These are phyloP conservation scores for Sphaceloma murrayae DNA, from an alignment of 2,329 filamentous ascomycete genomes.

Conservation along the genomic window DNA sequence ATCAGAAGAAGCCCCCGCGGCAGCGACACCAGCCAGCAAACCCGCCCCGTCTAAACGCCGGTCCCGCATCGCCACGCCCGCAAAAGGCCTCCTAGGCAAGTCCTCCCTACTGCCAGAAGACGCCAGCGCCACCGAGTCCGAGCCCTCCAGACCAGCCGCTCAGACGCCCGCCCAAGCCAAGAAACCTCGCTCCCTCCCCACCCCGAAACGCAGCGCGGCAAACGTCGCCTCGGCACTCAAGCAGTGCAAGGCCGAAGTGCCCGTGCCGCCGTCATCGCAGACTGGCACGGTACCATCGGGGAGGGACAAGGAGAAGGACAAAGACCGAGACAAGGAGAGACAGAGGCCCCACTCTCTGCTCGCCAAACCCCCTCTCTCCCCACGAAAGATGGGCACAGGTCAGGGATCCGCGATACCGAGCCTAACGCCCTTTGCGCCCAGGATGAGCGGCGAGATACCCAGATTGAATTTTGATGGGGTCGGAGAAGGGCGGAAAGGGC, in stretches of 20 bases:
- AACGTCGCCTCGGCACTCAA: slow-evolving; percentile 1
- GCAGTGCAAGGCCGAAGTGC: background rate
- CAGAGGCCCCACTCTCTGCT: too few species aligned
- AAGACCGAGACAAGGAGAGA: too few species aligned
- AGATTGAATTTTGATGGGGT: slow-evolving; percentile 10
- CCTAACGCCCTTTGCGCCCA: slow-evolving; percentile 4
- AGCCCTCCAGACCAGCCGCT: background rate
- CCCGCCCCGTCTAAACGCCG: slow-evolving; percentile 21
- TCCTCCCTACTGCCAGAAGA: slow-evolving; percentile 8
- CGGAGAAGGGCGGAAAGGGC: slow-evolving; percentile 1
- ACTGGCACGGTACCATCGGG: too few species aligned
- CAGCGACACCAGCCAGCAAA: slow-evolving; percentile 11
- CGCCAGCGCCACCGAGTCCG: background rate
- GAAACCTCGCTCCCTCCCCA: slow-evolving; percentile 10
- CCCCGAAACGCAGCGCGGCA: slow-evolving; percentile 11
- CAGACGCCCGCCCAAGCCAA: background rate
- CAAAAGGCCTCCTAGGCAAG: slow-evolving; percentile 21
- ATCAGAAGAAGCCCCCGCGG: background rate
- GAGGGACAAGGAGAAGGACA: too few species aligned
- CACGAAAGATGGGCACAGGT: background rate
- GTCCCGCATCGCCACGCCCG: slow-evolving; percentile 30
- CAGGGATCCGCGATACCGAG: background rate
- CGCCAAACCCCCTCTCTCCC: background rate
- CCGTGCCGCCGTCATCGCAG: too few species aligned
- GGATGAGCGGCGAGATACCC: slow-evolving; percentile 1